Base-by-base conservation (phyloP, 164 flowering plant species). In the Sextonia rubra region DNA sequence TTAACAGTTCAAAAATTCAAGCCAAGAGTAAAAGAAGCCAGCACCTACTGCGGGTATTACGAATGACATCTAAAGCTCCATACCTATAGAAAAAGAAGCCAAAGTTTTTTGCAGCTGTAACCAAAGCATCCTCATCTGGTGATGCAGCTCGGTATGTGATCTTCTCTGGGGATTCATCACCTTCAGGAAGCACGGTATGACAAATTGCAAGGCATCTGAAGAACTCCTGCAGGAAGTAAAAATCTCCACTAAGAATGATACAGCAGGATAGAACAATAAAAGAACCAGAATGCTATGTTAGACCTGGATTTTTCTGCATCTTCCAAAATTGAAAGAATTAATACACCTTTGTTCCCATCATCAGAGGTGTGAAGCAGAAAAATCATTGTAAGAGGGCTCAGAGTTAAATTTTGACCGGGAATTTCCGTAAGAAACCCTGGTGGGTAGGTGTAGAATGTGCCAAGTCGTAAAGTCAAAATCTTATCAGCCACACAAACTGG, bases 151-250 rank as follows among this genome's bases (percentile, higher is more conserved):
- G 99, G 84, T 95, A 95, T 26, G 75, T 79, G 58, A 95, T 85
- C 78, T 88, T 93, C 73, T 90, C 98, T 15, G 98, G 97, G 68
- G 96, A 78, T 77, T 91, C 99, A 26, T 91, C 97, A 73, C 99
- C 99, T 86, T 93, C 99, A 66, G 99, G 94, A 77, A 95, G 97
- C 69, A 95, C 99, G 68, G 99, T 95, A 77, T 95, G 99, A 77
- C 99, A 95, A 62, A 95, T 91, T 69, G 99, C 99, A 75, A 95
- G 97, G 85, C 99, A 95, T 86, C 98, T 85, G 81, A 95, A 95
- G 84, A 95, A 93, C 83, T 93, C 98, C 99, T 95, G 80, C 44
- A 62, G 8, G 69, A 69, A 32, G 66, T 79, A 29, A 66, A 70
- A 69, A 29, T 24, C 12, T 73, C 68, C 62, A 72, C 47, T 60